Evolutionary conservation across 2,329 filamentous ascomycete species (phyloP).

Genomic region (Penicillium janthinellum): DNA sequence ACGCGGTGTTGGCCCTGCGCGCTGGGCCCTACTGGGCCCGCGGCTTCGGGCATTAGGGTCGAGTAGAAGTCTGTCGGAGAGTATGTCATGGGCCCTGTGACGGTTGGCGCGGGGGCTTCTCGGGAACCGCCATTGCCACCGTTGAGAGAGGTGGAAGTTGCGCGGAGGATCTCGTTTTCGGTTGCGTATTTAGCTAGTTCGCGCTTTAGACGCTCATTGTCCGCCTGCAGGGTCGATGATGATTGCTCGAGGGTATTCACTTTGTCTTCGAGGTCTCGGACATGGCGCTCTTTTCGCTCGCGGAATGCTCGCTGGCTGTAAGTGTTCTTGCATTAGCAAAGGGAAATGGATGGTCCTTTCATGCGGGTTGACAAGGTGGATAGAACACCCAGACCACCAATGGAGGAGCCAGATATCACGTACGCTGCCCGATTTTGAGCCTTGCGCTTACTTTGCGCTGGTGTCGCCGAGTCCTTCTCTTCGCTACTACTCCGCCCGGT

Average conservation of each 20-base stretch:
- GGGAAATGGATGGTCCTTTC: too few species aligned
- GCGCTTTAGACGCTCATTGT: slow-evolving; percentile 84
- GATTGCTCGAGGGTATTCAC: slow-evolving; percentile 75
- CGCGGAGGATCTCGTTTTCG: slow-evolving; percentile 89
- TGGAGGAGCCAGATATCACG: slow-evolving; percentile 36
- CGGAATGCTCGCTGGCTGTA: slow-evolving; percentile 89
- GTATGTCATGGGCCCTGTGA: slow-evolving; percentile 70
- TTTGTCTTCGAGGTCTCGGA: slow-evolving; percentile 89
- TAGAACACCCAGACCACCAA: background rate
- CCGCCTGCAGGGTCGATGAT: slow-evolving; percentile 70
- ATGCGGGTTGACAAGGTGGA: background rate
- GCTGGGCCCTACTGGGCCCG: background rate
- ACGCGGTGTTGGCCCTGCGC: slow-evolving; percentile 56
- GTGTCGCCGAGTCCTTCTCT: slow-evolving; percentile 57
- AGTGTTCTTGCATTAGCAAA: slow-evolving; percentile 3
- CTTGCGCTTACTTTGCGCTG: slow-evolving; percentile 63
- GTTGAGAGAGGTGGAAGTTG: slow-evolving; percentile 60
- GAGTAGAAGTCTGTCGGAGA: slow-evolving; percentile 72
- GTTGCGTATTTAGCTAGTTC: slow-evolving; percentile 82
- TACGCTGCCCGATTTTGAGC: slow-evolving; percentile 74
- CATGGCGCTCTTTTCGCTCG: slow-evolving; percentile 91
- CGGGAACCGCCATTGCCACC: slow-evolving; percentile 46
- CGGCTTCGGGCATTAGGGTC: slow-evolving; percentile 57
- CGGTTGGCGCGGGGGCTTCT: slow-evolving; percentile 43
- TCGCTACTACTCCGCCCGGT: slow-evolving; percentile 53